Conservation (phyloP, 2,329 filamentous ascomycete genomes). For the Fusarium gaditjirri region DNA sequence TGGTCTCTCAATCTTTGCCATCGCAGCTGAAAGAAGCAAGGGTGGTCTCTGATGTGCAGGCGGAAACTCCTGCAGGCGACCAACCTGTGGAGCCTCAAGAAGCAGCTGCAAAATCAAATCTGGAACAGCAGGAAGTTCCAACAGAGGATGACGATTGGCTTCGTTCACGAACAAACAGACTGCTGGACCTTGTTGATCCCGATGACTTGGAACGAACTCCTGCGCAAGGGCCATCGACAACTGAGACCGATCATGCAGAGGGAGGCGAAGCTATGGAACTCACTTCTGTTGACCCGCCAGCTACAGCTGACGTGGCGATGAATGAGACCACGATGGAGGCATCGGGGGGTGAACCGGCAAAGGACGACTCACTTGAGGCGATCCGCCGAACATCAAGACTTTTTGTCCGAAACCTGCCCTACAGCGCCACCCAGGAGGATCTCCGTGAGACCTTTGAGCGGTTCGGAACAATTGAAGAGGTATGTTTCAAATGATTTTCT, state of each 20-base stretch:
- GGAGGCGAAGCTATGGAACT: slow-evolving; percentile 27
- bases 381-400: slow-evolving; percentile 80
- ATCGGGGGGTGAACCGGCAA: slow-evolving; percentile 43
- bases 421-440: slow-evolving; percentile 80
- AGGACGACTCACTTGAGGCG: slow-evolving; percentile 45
- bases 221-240: slow-evolving; percentile 26
- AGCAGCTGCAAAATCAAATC: slow-evolving; percentile 28
- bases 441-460: slow-evolving; percentile 76
- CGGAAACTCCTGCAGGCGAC: slow-evolving; percentile 26
- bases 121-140: slow-evolving; percentile 44
- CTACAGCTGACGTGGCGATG: slow-evolving; percentile 33
- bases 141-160: slow-evolving; percentile 91
- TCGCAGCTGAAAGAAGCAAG: slow-evolving; percentile 35
- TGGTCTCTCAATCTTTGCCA: slow-evolving; percentile 29
- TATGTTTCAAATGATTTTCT: slow-evolving; percentile 62
- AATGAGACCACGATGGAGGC: slow-evolving; percentile 43
- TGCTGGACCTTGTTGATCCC: slow-evolving; percentile 85
- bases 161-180: slow-evolving; percentile 84
- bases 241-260: slow-evolving; percentile 31
- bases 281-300: slow-evolving; percentile 22
- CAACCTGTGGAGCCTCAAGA: slow-evolving; percentile 38
- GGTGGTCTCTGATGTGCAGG: slow-evolving; percentile 13
- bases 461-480: slow-evolving; percentile 86
- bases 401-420: slow-evolving; percentile 90
- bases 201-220: slow-evolving; percentile 59